phyloP scores from a whole-genome alignment of 2,329 filamentous ascomycete genomes.

The Aureobasidium sp. region DNA sequence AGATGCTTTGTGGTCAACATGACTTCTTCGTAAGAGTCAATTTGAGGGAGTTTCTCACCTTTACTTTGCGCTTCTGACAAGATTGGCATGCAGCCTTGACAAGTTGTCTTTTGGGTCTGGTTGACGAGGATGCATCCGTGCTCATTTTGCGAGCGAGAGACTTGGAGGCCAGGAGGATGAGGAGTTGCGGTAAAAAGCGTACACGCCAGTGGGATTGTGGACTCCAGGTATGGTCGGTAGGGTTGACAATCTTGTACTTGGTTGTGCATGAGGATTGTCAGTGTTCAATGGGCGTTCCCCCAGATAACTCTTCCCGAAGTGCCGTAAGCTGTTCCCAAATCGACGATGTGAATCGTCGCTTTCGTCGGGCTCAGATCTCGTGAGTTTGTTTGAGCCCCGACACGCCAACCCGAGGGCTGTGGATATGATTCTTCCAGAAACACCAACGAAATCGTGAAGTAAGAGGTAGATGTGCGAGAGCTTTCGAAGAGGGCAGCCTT shows the following conservation, averaged over 20 bases:
- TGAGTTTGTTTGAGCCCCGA: neutral
- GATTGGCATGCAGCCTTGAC: conserved; percentile 10
- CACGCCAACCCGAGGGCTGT: neutral
- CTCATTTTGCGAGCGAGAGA: neutral
- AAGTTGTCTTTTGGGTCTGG: conserved; percentile 7
- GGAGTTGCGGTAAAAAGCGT: neutral
- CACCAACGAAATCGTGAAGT: neutral
- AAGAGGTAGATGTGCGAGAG: neutral
- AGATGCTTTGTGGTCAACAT: neutral
- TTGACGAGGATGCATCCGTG: neutral
- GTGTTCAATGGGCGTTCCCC: neutral
- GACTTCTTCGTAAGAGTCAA: neutral
- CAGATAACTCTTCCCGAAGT: neutral
- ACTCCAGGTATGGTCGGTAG: neutral
- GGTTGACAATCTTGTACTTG: neutral
- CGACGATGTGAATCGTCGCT: conserved; percentile 7
- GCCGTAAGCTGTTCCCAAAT: neutral
- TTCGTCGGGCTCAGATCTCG: neutral
- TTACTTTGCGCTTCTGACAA: conserved; percentile 11
- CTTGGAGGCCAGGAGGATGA: neutral
- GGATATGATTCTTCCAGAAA: neutral
- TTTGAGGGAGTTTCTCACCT: neutral
- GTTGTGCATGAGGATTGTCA: neutral
- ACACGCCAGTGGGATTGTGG: neutral
- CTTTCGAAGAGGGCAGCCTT: neutral